Conservation (phyloP, 768 basidiomycete species). For the Sporobolomyces roseus region DNA sequence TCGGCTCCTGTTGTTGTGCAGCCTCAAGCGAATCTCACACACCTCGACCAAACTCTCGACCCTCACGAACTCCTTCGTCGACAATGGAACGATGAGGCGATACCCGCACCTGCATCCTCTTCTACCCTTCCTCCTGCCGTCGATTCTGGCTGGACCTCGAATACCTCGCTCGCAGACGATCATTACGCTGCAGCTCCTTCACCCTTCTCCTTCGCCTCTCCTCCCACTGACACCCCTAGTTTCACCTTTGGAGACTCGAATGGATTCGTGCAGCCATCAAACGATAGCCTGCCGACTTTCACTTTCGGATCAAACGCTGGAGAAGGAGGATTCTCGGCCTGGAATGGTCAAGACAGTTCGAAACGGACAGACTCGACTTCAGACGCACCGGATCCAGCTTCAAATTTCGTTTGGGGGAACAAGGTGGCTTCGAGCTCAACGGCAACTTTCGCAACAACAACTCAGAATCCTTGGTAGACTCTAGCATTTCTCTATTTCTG, state of each 20-base stretch:
- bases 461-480: conserved; percentile 35
- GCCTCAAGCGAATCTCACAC: conserved; percentile 25
- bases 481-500: background rate
- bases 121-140: background rate
- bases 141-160: conserved; percentile 19
- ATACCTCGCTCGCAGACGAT: conserved; percentile 17
- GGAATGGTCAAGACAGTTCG: too few relatives aligned
- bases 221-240: background rate
- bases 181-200: conserved; percentile 9
- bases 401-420: conserved; percentile 22
- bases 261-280: conserved; percentile 20
- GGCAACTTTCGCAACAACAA: conserved; percentile 18
- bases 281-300: conserved; percentile 9
- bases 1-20: conserved; percentile 14
- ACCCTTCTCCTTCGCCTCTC: conserved; percentile 22
- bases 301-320: conserved; percentile 16
- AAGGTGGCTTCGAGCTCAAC: conserved; percentile 5
- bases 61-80: conserved; percentile 34
- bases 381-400: conserved; percentile 20
- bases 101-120: background rate
- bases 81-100: conserved; percentile 33
- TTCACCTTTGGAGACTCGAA: conserved; percentile 29
- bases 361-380: too few relatives aligned
- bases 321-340: conserved; percentile 11
- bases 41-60: conserved; percentile 36